Percentiles rank a stretch among this genome's conserved stretches.
Conservation (phyloP, 225 moss, liverwort and hornwort genomes). For the Takakia lepidozioides region DNA sequence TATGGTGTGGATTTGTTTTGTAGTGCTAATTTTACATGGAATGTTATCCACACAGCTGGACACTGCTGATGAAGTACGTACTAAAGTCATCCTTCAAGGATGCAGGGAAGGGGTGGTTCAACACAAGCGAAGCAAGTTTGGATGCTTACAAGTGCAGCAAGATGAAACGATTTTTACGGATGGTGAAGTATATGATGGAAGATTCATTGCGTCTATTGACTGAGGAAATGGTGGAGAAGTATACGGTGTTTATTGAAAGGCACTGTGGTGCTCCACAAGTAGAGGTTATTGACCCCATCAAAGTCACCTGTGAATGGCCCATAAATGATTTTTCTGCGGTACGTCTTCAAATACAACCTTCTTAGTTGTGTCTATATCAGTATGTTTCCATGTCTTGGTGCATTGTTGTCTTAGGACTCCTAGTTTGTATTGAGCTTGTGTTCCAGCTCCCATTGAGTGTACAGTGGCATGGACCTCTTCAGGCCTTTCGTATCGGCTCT, state of each 20-base stretch:
- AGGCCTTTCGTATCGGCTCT: too few species aligned
- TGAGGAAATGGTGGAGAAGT: conserved; percentile 54
- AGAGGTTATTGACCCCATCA: conserved; percentile 49
- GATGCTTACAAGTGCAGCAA: conserved; percentile 88
- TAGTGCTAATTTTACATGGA: too few species aligned
- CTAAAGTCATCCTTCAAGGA: conserved; percentile 72
- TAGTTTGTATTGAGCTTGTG: too few species aligned
- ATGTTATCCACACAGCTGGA: too few species aligned
- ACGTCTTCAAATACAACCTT: too few species aligned
- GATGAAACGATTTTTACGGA: conserved; percentile 71
- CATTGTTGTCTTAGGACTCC: too few species aligned
- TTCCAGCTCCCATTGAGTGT: too few species aligned
- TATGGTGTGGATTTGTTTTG: too few species aligned
- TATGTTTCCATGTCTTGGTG: too few species aligned
- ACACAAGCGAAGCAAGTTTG: conserved; percentile 57
- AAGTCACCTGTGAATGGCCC: conserved; percentile 51
- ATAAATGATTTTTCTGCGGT: conserved; percentile 34
- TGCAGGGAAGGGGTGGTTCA: conserved; percentile 84
- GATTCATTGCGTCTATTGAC: conserved; percentile 63
- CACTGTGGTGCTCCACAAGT: conserved; percentile 46
- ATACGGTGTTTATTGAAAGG: conserved; percentile 59
- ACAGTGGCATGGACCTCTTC: too few species aligned
- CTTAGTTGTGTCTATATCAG: too few species aligned
- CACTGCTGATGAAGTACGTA: conserved; percentile 54
- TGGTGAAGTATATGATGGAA: conserved; percentile 79